phyloP scores from a whole-genome alignment of 169 alveolate genomes.

The Plasmodium falciparum region DNA sequence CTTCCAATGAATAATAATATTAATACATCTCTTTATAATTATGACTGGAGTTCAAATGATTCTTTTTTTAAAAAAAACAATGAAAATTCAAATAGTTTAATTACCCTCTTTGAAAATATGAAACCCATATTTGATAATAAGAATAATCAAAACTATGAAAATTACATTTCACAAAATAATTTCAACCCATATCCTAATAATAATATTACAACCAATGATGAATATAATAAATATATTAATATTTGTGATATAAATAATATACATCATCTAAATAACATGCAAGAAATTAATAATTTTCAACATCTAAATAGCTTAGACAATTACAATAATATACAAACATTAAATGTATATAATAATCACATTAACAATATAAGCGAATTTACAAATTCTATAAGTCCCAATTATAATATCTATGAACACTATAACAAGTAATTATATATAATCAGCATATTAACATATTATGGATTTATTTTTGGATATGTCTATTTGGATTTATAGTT shows the following conservation, averaged over 20 bases:
- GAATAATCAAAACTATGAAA: not conserved
- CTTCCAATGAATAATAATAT: not conserved
- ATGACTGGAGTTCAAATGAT: constrained; percentile 19
- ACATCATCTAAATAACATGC: not conserved
- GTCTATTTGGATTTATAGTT: too few species aligned
- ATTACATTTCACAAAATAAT: constrained; percentile 5
- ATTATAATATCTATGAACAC: too few species aligned
- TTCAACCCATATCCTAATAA: not conserved
- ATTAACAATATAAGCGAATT: not conserved
- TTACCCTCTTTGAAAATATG: constrained; percentile 25
- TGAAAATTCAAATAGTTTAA: not conserved
- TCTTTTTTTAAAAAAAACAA: not conserved
- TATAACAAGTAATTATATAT: too few species aligned
- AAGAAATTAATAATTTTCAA: not conserved
- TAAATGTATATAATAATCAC: not conserved
- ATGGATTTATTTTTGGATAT: too few species aligned
- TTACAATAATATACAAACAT: not conserved
- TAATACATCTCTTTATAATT: constrained; percentile 27
- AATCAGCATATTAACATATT: too few species aligned
- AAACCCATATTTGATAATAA: constrained; percentile 5
- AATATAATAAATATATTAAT: constrained; percentile 14
- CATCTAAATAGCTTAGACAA: constrained; percentile 3
- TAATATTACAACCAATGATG: constrained; percentile 7
- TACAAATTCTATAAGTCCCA: too few species aligned
- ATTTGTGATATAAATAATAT: not conserved